Evolutionary conservation across 805 yeast genomes (phyloP), one percentile per base, ranked within the genome.

Genomic region (Ogataea corticis): DNA sequence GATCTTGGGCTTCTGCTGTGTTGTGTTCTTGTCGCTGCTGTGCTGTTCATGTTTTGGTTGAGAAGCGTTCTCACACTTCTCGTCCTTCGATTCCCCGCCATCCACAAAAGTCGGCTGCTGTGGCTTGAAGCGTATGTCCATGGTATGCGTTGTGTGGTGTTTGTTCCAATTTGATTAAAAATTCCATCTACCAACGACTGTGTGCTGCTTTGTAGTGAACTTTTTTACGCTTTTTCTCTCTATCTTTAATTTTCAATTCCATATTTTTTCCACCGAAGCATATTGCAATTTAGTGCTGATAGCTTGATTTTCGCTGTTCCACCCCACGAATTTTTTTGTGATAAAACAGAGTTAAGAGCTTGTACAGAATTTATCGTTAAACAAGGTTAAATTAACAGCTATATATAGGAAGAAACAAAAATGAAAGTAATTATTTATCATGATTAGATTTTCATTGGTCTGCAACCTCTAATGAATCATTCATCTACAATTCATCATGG

Each of bases 401-500:
- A 41, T 41, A 41, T 41, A 41, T 41, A 41, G 28, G 44, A 15
- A 11, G 33, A 41, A 41, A 14, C 31, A 33, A 41, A 28, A 33
- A 25, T 25, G 36, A 41, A 41, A 34, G 38, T 27, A 34, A 37
- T 15, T 37, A 27, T 37, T 6, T 37, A 37, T 37, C 40, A 37
- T 37, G 19, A 37, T 37, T 37, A 17, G 21, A 10, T 16, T 37
- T 28, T 28, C 31, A 27, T 37, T 30, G 19, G 29, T 19, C 42
- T 32, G 29, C 30, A 32, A 28, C 31, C 31, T 11, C 14, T 28
- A 28, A 12, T 28, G 31, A 28, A 11, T 28, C 11, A 34, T 31
- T 69, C 11, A 34, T 31, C 69, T 65, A 79, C 69, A 79, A 71
- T 70, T 85, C 92, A 64, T 85, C 90, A 61, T 83, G 86, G 61